A percentile compares a stretch with the other conserved stretches of the same genome.
These are phyloP conservation scores for Sonneratia caseolaris DNA, from an alignment of 345 rosid species.

Conservation along the genomic window DNA sequence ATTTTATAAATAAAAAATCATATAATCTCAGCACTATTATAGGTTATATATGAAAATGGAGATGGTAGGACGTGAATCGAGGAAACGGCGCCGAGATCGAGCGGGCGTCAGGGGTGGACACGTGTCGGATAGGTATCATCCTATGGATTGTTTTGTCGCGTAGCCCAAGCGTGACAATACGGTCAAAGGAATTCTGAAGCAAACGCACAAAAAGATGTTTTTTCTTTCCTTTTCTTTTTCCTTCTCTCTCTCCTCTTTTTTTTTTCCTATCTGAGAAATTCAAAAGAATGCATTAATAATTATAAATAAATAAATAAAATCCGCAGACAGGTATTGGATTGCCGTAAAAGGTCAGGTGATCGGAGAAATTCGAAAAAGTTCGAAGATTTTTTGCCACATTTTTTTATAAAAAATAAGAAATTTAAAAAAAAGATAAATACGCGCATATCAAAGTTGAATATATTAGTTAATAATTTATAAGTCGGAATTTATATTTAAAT, in stretches of 20 bases:
- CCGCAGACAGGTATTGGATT: background rate
- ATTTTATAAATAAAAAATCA: no score
- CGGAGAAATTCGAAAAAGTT: background rate
- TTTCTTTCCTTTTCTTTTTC: background rate
- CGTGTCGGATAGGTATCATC: background rate
- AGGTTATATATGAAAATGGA: no score
- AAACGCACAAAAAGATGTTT: background rate
- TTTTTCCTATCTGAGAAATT: no score
- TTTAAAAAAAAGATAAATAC: background rate
- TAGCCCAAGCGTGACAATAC: background rate
- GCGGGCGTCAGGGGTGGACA: background rate
- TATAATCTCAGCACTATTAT: no score
- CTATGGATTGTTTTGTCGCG: background rate
- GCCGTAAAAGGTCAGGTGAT: constrained; percentile 2
- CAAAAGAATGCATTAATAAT: no score
- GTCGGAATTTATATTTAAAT: no score
- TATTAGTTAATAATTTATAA: no score
- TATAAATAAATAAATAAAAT: no score
- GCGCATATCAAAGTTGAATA: no score
- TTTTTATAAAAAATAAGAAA: background rate
- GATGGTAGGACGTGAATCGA: background rate
- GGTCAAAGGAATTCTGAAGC: background rate
- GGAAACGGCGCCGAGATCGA: background rate
- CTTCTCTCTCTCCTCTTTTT: no score
- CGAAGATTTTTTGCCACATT: background rate